Conservation (phyloP, 352 stramenopile species). For the Thraustotheca clavata region DNA sequence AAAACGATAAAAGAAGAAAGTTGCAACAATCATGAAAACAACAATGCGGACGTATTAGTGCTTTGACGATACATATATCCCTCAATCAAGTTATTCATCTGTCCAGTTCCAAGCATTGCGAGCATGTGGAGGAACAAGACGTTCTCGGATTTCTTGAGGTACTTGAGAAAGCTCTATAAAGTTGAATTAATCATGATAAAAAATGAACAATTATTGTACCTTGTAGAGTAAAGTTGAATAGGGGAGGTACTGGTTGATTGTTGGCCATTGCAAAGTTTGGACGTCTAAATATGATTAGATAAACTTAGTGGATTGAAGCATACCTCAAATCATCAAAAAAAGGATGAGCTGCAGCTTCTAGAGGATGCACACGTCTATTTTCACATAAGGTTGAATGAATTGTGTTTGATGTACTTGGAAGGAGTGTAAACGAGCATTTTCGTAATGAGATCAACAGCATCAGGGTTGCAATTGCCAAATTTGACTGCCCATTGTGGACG, state of each 20-base stretch:
- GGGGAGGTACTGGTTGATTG: slow-evolving; percentile 4
- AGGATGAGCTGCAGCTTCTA: slow-evolving; percentile 12
- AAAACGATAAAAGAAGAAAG: slow-evolving; percentile 4
- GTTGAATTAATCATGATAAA: neutral
- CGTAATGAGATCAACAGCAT: slow-evolving; percentile 6
- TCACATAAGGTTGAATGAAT: neutral
- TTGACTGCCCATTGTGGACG: neutral
- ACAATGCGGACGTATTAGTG: slow-evolving; percentile 6
- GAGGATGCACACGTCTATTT: slow-evolving; percentile 12
- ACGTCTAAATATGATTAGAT: neutral
- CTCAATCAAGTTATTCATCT: neutral
- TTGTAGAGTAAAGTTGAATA: slow-evolving; percentile 20
- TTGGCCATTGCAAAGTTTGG: neutral
- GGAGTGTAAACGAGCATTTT: slow-evolving; percentile 18
- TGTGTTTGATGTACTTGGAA: neutral
- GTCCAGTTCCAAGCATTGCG: slow-evolving; percentile 22
- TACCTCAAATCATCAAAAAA: slow-evolving; percentile 19
- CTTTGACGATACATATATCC: no score
- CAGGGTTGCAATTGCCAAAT: slow-evolving; percentile 7
- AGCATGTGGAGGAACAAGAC: slow-evolving; percentile 15
- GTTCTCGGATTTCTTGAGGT: slow-evolving; percentile 2
- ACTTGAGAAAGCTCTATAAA: slow-evolving; percentile 18
- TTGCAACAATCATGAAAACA: neutral
- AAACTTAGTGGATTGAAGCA: neutral
- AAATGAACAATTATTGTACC: neutral